Evolutionary conservation across 257 asterid species (phyloP).

Genomic region (Penstemon davidsonii): DNA sequence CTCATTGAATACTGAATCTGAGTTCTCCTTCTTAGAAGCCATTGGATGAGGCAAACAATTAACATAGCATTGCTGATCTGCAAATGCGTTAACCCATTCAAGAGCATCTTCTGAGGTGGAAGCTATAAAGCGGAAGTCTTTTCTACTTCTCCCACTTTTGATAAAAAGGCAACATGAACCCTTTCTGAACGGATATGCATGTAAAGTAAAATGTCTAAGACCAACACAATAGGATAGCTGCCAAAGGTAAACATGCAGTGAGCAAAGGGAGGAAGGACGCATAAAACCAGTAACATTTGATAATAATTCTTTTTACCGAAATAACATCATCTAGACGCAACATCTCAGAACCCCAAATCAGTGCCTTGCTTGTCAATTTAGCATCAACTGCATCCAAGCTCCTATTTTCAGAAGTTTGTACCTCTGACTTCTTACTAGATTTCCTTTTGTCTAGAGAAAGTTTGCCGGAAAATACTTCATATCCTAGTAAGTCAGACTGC

Average conservation of each 20-base stretch:
- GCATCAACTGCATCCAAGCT: slow-evolving; percentile 66
- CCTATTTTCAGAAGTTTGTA: slow-evolving; percentile 52
- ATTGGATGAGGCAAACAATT: slow-evolving; percentile 93
- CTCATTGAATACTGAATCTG: slow-evolving; percentile 61
- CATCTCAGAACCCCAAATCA: slow-evolving; percentile 78
- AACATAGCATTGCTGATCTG: slow-evolving; percentile 94
- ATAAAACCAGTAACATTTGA: slow-evolving; percentile 18
- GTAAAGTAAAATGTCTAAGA: slow-evolving; percentile 86
- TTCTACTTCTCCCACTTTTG: slow-evolving; percentile 66
- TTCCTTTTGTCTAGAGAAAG: slow-evolving; percentile 62
- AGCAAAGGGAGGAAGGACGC: slow-evolving; percentile 27
- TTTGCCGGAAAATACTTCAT: slow-evolving; percentile 78
- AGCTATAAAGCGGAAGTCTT: slow-evolving; percentile 81
- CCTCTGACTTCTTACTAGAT: slow-evolving; percentile 49
- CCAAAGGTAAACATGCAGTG: slow-evolving; percentile 30
- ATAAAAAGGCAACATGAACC: slow-evolving; percentile 57
- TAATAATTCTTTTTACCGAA: slow-evolving; percentile 55
- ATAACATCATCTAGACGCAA: slow-evolving; percentile 74
- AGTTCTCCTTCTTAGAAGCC: slow-evolving; percentile 67
- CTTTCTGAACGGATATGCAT: slow-evolving; percentile 76
- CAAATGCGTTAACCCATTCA: slow-evolving; percentile 93
- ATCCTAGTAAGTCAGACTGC: slow-evolving; percentile 83
- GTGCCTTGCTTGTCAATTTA: slow-evolving; percentile 87
- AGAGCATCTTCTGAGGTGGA: slow-evolving; percentile 82
- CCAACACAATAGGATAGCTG: slow-evolving; percentile 92